Evolutionary conservation across 2,329 filamentous ascomycete genomes (phyloP), one percentile per base, ranked within the genome.

Genomic region (Talaromyces sp.): DNA sequence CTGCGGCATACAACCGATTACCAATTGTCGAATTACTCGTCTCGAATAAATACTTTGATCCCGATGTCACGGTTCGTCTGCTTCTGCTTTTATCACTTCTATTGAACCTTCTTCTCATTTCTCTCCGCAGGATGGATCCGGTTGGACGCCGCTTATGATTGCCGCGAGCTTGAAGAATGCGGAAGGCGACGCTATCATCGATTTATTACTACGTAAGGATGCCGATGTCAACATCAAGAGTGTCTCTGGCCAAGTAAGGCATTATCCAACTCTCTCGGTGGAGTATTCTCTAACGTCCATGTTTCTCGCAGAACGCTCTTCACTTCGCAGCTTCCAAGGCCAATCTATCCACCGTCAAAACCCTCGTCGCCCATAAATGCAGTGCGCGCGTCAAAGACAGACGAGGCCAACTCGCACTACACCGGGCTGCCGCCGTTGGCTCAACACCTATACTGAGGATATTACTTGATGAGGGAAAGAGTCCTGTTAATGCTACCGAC

Each of bases 321-420:
- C 94, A 98, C 78, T 97, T 98, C 75, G 88, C 93, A 58, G 90
- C 91, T 15, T 97, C 93, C 36, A 99, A 99, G 78, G 88, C 87
- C 72, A 93, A 96, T 74, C 82, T 97, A 53, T 91, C 96, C 69
- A 84, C 91, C 6, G 92, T 92, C 29, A 89, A 89, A 58, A 88
- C 87, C 65, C 85, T 99, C n/a, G 80, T 99, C 45, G 83, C 85
- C 19, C 84, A 88, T 71, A 90, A 91, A 65, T 94, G 92, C 13
- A 92, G 89, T 4, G 87, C 93, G 1, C 84, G 94, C 29, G 84
- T 93, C 2, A 91, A 91, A 69, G 95, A 99, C 75, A 91, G 87
- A 73, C 86, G 93, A 34, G 91, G 92, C n/a, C 94, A 97, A 75
- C 88, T 97, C 65, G 86, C 96, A 6, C 85, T 99, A 29, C 96